phyloP scores from a whole-genome alignment of 495 filamentous ascomycete genomes.

The Aspergillus haitiensis region DNA sequence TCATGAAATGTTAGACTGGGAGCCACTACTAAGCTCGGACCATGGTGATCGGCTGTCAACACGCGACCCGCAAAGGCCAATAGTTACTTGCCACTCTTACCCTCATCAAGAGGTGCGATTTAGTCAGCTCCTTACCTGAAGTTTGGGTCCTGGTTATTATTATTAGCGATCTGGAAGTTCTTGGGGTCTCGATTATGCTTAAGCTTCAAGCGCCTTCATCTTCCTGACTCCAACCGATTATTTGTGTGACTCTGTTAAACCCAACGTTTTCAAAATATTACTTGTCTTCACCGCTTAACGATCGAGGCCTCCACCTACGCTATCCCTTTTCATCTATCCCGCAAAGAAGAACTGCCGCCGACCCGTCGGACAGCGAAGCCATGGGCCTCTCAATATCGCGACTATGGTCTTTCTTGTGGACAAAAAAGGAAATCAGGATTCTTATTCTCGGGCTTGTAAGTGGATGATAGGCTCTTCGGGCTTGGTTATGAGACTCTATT shows the following conservation, averaged over 20 bases:
- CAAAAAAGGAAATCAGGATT: conserved; percentile 97
- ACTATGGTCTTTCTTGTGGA: conserved; percentile 73
- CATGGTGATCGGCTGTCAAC: conserved; percentile 23
- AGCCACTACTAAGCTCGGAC: conserved; percentile 24
- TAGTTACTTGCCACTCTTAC: conserved; percentile 28
- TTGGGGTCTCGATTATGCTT: conserved; percentile 6
- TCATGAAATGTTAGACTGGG: too few relatives aligned
- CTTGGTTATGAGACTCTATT: conserved; percentile 6
- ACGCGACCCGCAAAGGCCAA: conserved; percentile 15
- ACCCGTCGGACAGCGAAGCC: conserved; percentile 22
- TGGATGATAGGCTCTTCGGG: conserved; percentile 5
- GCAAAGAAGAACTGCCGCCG: conserved; percentile 4
- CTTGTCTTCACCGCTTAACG: not conserved
- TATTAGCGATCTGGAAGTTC: conserved; percentile 15
- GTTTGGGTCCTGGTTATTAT: conserved; percentile 10
- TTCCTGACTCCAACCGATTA: not conserved
- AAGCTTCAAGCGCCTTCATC: conserved; percentile 7
- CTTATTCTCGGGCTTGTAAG: conserved; percentile 91
- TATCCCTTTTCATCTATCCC: conserved; percentile 11
- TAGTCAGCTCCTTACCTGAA: conserved; percentile 24
- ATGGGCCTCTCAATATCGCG: conserved; percentile 86
- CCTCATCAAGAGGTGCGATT: conserved; percentile 18
- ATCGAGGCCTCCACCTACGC: conserved; percentile 3
- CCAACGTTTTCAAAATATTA: not conserved
- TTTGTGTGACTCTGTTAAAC: not conserved